Base-by-base conservation (phyloP, 75 land plant species). In the Adiantum capillusveneris region DNA sequence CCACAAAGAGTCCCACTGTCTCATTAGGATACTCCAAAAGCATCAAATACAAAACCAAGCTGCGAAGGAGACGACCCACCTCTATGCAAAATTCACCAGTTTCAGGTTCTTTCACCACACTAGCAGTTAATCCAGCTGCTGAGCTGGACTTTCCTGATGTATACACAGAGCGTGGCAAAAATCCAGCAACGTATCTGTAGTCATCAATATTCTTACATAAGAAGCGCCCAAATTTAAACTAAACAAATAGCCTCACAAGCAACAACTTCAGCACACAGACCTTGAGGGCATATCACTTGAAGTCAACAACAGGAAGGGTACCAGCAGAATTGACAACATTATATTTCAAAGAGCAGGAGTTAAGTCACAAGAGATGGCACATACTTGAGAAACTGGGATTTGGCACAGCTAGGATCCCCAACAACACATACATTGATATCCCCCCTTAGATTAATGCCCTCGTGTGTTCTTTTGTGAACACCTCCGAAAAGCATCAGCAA, bases 21-120 rank as follows among this genome's bases (percentile, higher is more conserved):
- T n/a, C n/a, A n/a, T n/a, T n/a, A n/a, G n/a, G n/a, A n/a, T n/a
- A n/a, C n/a, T n/a, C n/a, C n/a, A n/a, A n/a, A n/a, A n/a, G n/a
- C n/a, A n/a, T n/a, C n/a, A n/a, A n/a, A n/a, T n/a, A n/a, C 6
- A 12, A 16, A 29, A 25, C 1, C 0, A 13, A 1, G n/a, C 36
- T 18, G 3, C 16, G 11, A 1, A 62, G 51, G 13, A 26, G 18
- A 27, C 55, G 36, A n/a, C n/a, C n/a, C 24, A 94, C 99, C 99
- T 95, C 99, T 54, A 95, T 95, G 63, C 97, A 95, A 68, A 90
- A 90, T 56, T 95, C 99, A 20, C 99, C 97, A 29, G 99, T 95
- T 44, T 95, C 99, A 56, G 99, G 97, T 59, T 95, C 99, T 74
- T 90, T 95, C 44, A 89, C 97, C 28, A 95, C 99, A 42, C 86